Evolutionary conservation across 192 early-diverging fungal species (phyloP).

Genomic region (Backusella sp.): DNA sequence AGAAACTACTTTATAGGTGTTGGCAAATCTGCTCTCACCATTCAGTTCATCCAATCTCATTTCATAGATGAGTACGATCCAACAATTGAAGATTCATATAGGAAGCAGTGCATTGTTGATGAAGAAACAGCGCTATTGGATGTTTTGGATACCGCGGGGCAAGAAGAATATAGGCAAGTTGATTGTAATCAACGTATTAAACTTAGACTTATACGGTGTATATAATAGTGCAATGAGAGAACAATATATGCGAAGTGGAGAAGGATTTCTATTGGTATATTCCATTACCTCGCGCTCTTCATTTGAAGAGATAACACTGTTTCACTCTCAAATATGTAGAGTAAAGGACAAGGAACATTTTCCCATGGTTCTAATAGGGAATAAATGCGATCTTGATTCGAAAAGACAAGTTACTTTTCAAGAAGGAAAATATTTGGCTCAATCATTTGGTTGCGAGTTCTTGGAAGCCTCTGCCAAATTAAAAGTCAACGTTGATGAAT

Average conservation of each 20-base stretch:
- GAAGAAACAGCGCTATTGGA: slow-evolving; percentile 85
- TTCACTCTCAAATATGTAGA: slow-evolving; percentile 71
- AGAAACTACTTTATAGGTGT: slow-evolving; percentile 39
- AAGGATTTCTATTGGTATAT: slow-evolving; percentile 86
- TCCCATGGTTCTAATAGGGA: slow-evolving; percentile 81
- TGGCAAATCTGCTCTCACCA: slow-evolving; percentile 80
- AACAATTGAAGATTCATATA: slow-evolving; percentile 98
- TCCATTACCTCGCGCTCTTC: slow-evolving; percentile 69
- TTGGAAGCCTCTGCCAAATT: slow-evolving; percentile 56
- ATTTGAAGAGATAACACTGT: slow-evolving; percentile 72
- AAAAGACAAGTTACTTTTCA: slow-evolving; percentile 57
- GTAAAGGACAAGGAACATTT: slow-evolving; percentile 79
- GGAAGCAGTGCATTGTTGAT: slow-evolving; percentile 94
- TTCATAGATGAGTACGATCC: slow-evolving; percentile 93
- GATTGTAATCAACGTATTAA: too few relatives aligned
- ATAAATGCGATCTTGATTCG: slow-evolving; percentile 80
- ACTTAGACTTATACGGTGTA: not conserved
- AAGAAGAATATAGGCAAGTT: slow-evolving; percentile 78
- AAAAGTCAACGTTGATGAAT: slow-evolving; percentile 28
- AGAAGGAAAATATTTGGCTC: slow-evolving; percentile 60
- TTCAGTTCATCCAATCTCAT: slow-evolving; percentile 78
- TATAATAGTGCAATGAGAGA: slow-evolving; percentile 50
- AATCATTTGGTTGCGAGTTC: slow-evolving; percentile 55
- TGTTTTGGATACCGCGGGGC: slow-evolving; percentile 94
- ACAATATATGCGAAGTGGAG: slow-evolving; percentile 80